Base-by-base conservation (phyloP, 305 asterid species). In the Solanum hybrid region DNA sequence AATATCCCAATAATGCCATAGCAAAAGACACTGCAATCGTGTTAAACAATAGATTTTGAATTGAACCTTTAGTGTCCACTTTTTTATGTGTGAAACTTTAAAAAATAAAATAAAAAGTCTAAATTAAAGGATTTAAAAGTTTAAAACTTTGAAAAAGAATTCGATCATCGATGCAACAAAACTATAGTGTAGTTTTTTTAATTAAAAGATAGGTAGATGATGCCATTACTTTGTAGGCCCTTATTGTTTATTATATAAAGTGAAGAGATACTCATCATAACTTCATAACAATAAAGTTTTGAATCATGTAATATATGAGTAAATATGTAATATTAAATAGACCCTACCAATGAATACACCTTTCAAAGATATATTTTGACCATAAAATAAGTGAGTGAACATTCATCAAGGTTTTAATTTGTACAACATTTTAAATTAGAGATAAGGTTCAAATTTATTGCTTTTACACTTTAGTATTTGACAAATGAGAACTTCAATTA, bases 1-100 rank as follows among this genome's bases (percentile, higher is more conserved):
- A 26, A 92, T 91, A 79, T 86, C 85, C 91, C 92, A 93, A 93
- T 93, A 91, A 94, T 90, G 92, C 81, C 91, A 89, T 16, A 37
- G 89, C 90, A 87, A 91, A 91, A 90, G 93, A 92, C 94, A 90
- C 77, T 75, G 34, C 89, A 89, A 90, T 60, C 24, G 26, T 81
- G 31, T 71, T 88, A 88, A 89, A 89, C 89, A 81, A 91, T 56
- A 76, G 72, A 75, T 73, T 88, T 86, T 89, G 91, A 87, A 82
- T 87, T 90, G 91, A 87, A 82, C 88, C 87, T 80, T 87, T 87
- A 77, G 27, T 87, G 80, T 31, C 88, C 86, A 81, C 32, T 88
- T 76, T 37, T 60, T n/a, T 81, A 42, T 82, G 72, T 27, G 27
- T 31, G 87, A 82, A 29, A 82, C 71, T 42, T 82, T 40, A 12